Evolutionary conservation across 805 yeast genomes (phyloP).

Genomic region (Zygotorulaspora chibaensis): DNA sequence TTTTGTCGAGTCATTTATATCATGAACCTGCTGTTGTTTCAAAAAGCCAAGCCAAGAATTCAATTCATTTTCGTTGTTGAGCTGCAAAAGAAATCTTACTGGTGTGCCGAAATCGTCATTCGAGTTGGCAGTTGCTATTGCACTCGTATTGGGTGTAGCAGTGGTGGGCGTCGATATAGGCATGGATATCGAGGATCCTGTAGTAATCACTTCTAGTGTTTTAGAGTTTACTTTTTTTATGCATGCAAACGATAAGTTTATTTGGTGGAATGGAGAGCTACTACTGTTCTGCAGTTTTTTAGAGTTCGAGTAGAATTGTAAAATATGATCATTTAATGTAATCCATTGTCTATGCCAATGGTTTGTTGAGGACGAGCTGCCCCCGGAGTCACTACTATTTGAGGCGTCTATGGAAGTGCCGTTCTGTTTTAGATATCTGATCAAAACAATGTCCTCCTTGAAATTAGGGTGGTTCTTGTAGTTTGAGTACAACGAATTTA

Average conservation of each 20-base stretch:
- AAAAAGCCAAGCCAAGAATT: conserved; percentile 42
- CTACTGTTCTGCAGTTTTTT: conserved; percentile 38
- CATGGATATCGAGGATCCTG: conserved; percentile 37
- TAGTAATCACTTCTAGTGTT: conserved; percentile 68
- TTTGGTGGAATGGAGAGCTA: conserved; percentile 36
- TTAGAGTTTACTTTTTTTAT: conserved; percentile 39
- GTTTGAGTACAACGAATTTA: conserved; percentile 3
- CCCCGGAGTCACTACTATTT: not conserved
- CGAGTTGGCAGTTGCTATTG: conserved; percentile 4
- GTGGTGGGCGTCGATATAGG: conserved; percentile 21
- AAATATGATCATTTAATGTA: conserved; percentile 60
- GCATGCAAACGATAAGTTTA: conserved; percentile 65
- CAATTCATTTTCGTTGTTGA: conserved; percentile 62
- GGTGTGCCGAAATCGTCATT: conserved; percentile 25
- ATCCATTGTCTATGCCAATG: conserved; percentile 94
- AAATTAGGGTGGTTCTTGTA: conserved; percentile 1
- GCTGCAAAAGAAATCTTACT: conserved; percentile 48
- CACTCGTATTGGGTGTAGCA: conserved; percentile 4
- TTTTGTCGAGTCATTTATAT: conserved; percentile 1
- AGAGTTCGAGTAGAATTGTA: conserved; percentile 77
- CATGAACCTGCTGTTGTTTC: conserved; percentile 5
- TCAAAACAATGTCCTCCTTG: not conserved
- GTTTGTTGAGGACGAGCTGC: not conserved
- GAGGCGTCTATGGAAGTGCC: not conserved
- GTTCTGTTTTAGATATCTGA: not conserved